Evolutionary conservation across 805 yeast genomes (phyloP).

Genomic region (Blastobotrys peoriensis): DNA sequence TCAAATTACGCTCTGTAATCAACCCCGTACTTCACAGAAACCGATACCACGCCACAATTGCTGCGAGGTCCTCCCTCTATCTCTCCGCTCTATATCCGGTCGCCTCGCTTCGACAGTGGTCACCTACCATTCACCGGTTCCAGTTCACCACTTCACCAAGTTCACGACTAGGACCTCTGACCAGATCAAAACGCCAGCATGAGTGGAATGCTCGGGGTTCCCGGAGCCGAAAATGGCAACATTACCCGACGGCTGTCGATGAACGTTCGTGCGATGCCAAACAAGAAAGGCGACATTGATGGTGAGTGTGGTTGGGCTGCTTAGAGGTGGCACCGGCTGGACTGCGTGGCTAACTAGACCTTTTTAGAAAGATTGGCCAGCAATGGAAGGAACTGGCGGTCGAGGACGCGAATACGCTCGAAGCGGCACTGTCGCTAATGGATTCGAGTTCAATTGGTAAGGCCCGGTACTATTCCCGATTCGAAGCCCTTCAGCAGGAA

Average conservation of each 20-base stretch:
- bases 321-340: too few relatives aligned
- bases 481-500: slow-evolving; percentile 50
- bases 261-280: slow-evolving; percentile 7
- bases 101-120: too few relatives aligned
- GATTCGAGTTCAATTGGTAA: slow-evolving; percentile 90
- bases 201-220: slow-evolving; percentile 5
- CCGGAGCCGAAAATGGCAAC: slow-evolving; percentile 6
- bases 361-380: slow-evolving; percentile 30
- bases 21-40: too few relatives aligned
- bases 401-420: slow-evolving; percentile 71
- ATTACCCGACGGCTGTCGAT: slow-evolving; percentile 17
- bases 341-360: slow-evolving; percentile 9
- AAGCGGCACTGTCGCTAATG: slow-evolving; percentile 71
- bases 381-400: slow-evolving; percentile 47
- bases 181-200: background rate
- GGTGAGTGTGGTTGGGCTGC: slow-evolving; percentile 5
- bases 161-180: too few relatives aligned
- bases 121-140: too few relatives aligned
- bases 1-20: too few relatives aligned
- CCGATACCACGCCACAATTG: too few relatives aligned
- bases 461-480: slow-evolving; percentile 67
- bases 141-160: too few relatives aligned
- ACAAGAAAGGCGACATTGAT: slow-evolving; percentile 7
- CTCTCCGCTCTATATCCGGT: too few relatives aligned
- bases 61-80: too few relatives aligned